Percentiles rank a stretch among this genome's conserved stretches.
These are phyloP conservation scores for Ophiosphaerella herpotricha DNA, from an alignment of 2,329 filamentous ascomycete species.

Conservation along the genomic window DNA sequence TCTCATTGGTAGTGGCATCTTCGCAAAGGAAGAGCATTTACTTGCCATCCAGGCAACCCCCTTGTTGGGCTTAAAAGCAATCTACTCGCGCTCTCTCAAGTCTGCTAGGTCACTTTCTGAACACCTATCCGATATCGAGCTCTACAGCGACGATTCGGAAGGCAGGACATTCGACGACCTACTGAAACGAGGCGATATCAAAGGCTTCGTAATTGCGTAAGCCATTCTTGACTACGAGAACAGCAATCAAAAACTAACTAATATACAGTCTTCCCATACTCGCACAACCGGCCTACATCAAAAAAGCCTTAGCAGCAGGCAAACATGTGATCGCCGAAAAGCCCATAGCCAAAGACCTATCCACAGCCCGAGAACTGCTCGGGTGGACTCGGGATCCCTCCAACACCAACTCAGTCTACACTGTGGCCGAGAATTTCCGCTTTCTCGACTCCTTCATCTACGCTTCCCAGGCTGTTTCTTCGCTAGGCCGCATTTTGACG, in stretches of 20 bases:
- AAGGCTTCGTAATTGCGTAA: constrained; percentile 60
- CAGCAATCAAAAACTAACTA: constrained; percentile 2
- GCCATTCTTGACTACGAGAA: constrained; percentile 7
- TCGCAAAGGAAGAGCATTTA: constrained; percentile 63
- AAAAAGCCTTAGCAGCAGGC: constrained; percentile 63
- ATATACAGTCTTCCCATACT: constrained; percentile 61
- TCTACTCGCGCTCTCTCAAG: constrained; percentile 66
- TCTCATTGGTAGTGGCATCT: constrained; percentile 67
- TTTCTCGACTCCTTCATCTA: constrained; percentile 62
- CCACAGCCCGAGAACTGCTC: constrained; percentile 55
- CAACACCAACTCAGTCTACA: constrained; percentile 48
- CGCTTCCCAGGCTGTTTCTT: constrained; percentile 55
- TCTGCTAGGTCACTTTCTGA: constrained; percentile 55
- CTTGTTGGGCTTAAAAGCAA: constrained; percentile 63
- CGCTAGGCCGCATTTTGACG: constrained; percentile 59
- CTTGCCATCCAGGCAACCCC: constrained; percentile 63
- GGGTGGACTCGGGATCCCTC: constrained; percentile 48
- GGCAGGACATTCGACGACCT: constrained; percentile 58
- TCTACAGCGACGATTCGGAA: constrained; percentile 63
- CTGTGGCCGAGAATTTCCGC: constrained; percentile 73
- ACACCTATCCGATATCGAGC: constrained; percentile 51
- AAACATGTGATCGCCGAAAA: constrained; percentile 75
- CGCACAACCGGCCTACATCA: constrained; percentile 63
- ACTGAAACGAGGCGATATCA: constrained; percentile 59
- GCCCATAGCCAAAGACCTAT: constrained; percentile 66